Base-by-base conservation (phyloP, 129 eudicot species). In the Sambucus nigra region DNA sequence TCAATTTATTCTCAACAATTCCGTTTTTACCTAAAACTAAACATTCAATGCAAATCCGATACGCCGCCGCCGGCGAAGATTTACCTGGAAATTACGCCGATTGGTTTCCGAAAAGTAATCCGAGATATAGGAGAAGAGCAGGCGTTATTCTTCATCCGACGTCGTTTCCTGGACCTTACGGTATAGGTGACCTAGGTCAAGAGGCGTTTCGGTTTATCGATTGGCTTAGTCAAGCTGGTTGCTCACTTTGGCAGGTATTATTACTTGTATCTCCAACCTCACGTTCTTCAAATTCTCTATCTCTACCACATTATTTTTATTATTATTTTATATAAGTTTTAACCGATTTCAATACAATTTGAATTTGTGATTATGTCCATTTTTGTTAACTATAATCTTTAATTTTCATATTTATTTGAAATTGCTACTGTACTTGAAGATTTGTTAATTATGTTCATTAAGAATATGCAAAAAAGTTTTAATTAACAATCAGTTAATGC, bases 231-330 rank as follows among this genome's bases (percentile, higher is more conserved):
- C 50, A 61, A 6, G 80, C 95, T 60, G 99, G 99, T 65, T 92
- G 94, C 80, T 79, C 99, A 3, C 74, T 92, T 25, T 92, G 99
- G 99, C 99, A 92, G 96, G 99, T 79, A n/a, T 33, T 47, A 23
- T 51, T 9, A 31, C n/a, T 47, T 69, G 9, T 47, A 1, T 42
- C 48, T 11, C 2, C n/a, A n/a, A 42, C 2, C 48, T 42, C 20
- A 9, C n/a, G 17, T 22, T 0, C 47, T 67, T 33, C 18, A 25
- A 19, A 16, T 42, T 13, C 19, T 42, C 17, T 16, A 15, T 42
- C 48, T 5, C 13, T 35, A 35, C 13, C 42, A 12, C 13, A 35
- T 35, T 35, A 35, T 1, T 35, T 35, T 1, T 35, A 35, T 1
- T 35, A 3, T 7, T 35, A 15, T 7, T 35, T 35, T 35, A 35